phyloP scores from a whole-genome alignment of 2,329 filamentous ascomycete genomes.

The Scortechinia acanthostroma region DNA sequence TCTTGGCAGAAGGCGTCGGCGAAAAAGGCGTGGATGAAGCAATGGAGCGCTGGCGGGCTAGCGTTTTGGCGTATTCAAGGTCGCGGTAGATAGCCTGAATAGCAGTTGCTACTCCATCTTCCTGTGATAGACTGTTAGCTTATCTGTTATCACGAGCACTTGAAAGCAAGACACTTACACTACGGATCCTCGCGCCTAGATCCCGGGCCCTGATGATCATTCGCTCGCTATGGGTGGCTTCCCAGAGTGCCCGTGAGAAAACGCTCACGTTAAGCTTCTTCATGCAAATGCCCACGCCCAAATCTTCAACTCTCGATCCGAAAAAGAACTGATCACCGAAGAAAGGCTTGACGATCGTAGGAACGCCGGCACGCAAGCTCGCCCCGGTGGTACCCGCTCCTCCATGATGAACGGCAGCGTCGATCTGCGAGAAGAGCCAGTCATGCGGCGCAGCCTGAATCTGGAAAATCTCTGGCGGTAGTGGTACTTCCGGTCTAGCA shows the following conservation, averaged over 20 bases:
- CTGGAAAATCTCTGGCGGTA: constrained; percentile 75
- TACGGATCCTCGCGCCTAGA: constrained; percentile 80
- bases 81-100: constrained; percentile 92
- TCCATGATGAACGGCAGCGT: constrained; percentile 89
- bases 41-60: constrained; percentile 22
- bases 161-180: constrained; percentile 42
- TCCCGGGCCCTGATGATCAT: constrained; percentile 83
- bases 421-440: constrained; percentile 90
- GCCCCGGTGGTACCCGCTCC: constrained; percentile 92
- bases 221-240: constrained; percentile 79
- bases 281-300: constrained; percentile 84
- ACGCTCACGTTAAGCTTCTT: constrained; percentile 82
- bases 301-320: constrained; percentile 78
- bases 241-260: constrained; percentile 82
- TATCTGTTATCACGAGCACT: neutral
- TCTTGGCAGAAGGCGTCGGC: neutral
- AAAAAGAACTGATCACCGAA: constrained; percentile 99
- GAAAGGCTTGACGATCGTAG: constrained; percentile 91
- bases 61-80: constrained; percentile 80
- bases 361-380: constrained; percentile 80
- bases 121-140: constrained; percentile 36
- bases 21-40: neutral
- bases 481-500: constrained; percentile 41
- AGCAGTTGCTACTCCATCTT: constrained; percentile 81
- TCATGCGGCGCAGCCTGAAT: constrained; percentile 92